Evolutionary conservation across 2,329 filamentous ascomycete species (phyloP).

Genomic region (Colletotrichum siamense): DNA sequence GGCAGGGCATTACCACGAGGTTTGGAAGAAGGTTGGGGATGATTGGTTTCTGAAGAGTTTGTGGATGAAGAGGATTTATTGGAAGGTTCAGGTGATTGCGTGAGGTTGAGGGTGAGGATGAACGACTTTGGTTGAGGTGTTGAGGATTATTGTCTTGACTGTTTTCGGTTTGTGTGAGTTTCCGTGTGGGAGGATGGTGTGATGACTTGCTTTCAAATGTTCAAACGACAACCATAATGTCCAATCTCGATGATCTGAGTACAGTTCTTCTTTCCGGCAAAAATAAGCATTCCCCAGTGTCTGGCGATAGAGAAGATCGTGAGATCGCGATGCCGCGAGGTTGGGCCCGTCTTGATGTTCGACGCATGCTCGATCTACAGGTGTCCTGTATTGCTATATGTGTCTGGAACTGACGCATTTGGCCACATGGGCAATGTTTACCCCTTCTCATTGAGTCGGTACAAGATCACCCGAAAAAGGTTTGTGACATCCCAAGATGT

Average conservation of each 20-base stretch:
- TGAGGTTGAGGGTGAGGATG: neutral
- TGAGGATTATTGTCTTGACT: neutral
- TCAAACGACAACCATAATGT: neutral
- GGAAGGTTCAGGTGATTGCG: neutral
- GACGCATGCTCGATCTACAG: neutral
- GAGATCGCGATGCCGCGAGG: neutral
- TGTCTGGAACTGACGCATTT: neutral
- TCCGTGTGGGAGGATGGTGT: neutral
- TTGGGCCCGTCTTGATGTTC: neutral
- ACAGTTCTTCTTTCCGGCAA: neutral
- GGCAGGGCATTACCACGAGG: conserved; percentile 21
- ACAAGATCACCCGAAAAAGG: neutral
- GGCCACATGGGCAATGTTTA: neutral
- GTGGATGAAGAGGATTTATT: conserved; percentile 15
- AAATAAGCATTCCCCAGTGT: neutral
- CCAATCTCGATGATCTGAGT: neutral
- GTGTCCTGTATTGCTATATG: neutral
- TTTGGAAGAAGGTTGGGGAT: conserved; percentile 1
- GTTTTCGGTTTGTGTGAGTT: neutral
- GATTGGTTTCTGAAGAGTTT: conserved; percentile 17
- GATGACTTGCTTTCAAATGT: neutral
- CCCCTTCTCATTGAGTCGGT: neutral
- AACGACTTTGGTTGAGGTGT: neutral
- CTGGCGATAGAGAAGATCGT: neutral
- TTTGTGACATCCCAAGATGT: neutral